Evolutionary conservation across 2,329 filamentous ascomycete genomes (phyloP), one percentile per base, ranked within the genome.

Genomic region (Pseudocercospora pini-densiflorae): DNA sequence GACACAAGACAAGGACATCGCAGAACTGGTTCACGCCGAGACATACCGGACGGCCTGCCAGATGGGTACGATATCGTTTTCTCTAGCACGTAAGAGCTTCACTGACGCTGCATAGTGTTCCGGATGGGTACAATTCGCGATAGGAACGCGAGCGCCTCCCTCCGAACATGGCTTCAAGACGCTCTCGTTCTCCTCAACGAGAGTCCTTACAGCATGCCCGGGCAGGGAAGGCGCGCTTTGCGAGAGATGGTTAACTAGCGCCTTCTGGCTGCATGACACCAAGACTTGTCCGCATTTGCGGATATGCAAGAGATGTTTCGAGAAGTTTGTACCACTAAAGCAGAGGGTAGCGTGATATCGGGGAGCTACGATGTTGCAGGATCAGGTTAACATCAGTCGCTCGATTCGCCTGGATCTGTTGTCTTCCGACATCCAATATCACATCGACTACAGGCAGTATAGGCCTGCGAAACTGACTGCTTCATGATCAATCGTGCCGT

Each of bases 121-220:
- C 16, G 4, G 55, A 63, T 12, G 47, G 57, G 10, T 63, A 63
- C 54, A 61, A 61, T 21, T 59, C 31, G 14, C 36, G 60, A 53
- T 63, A 66, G 64, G 19, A 49, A 49, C 23, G 55, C 33, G 62
- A 40, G 23, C 29, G 47, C 59, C 51, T 21, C 47, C 49, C 10
- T 23, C 43, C 47, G 5, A 21, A 16, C 10, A 51, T 36, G 45
- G 24, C 16, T 33, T 12, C 31, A 16, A 58, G 61, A 55, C 36
- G 53, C 43, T 63, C 61, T 24, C 43, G 61, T 21, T 63, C 53
- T 19, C 36, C 61, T 21, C 33, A 43, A 43, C 61, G 51, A 23
- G 51, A 49, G 36, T 58, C 53, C 19, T 55, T 47, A 24, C 21
- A 47, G 7, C 33, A 27, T 31, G 36, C 51, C 27, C 27, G 33